Evolutionary conservation across 805 yeast genomes (phyloP), one percentile per base, ranked within the genome.

Genomic region (Metschnikowia continentalis): DNA sequence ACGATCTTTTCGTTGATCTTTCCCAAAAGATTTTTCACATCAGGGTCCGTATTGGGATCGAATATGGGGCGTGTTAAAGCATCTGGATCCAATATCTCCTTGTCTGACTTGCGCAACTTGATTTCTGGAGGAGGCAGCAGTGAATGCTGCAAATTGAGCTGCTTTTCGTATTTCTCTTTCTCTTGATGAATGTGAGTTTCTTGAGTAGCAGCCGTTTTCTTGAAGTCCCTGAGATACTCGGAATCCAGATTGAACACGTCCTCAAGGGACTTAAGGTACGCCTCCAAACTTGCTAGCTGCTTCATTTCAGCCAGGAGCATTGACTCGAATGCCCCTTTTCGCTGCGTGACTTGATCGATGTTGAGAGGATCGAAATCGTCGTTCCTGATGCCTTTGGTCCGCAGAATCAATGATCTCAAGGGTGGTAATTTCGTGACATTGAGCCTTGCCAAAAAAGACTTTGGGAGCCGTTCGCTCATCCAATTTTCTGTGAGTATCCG

Each of bases 241-340:
- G 54, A 51, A 55, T 74, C 78, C 64, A 63, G 68, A 42, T 65
- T 58, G 55, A 62, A 64, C 23, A 55, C 54, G 35, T 53, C 48
- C 26, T 67, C 54, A 5, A 65, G 51, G 17, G 64, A 61, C 10
- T 58, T 55, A 43, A 61, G 60, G 51, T 68, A 60, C 7, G 53
- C 51, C 46, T 69, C 65, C 15, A 74, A 58, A 8, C 68, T 72
- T 33, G 60, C 54, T 37, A 72, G 59, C 52, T 72, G 77, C 46
- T 67, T 67, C 35, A 66, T 41, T 53, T 74, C 78, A 2, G 77
- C 76, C 70, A 62, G 69, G 15, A 73, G 58, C 49, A 68, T 66
- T 13, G 74, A 67, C 50, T 73, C 77, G 15, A 50, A 45, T 10
- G 47, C 42, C 7, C 50, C 43, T 39, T 52, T 55, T 19, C 50